Base-by-base conservation (phyloP, 805 yeast species). In the Suhomyces prunicola region DNA sequence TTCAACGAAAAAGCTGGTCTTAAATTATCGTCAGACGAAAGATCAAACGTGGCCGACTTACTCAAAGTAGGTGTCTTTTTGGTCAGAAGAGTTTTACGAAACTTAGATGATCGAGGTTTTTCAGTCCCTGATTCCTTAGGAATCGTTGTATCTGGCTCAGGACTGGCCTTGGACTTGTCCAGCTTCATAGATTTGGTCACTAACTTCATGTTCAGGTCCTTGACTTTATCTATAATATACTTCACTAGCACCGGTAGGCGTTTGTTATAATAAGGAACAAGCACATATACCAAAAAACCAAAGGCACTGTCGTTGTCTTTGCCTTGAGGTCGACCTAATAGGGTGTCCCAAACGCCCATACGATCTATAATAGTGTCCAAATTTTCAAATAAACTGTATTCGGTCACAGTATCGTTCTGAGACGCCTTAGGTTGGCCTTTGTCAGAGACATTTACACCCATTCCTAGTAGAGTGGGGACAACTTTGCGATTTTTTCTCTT, bases 231-330 rank as follows among this genome's bases (percentile, higher is more conserved):
- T 5, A 81, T 68, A 22, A 82, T 66, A 54, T 74, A 77, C 47
- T 72, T 73, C 7, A 81, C 74, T 4, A 79, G 66, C 41, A 68
- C 59, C 0, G 87, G 87, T 4, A 81, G 64, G 54, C 69, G 76
- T 52, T 75, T 76, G 48, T 72, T 78, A 60, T 72, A 84, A 63
- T 77, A 81, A 0, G 87, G 87, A 1, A 83, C 72, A 2, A 84
- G 54, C 7, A 83, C 81, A 55, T 77, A 78, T 3, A 77, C 81
- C 39, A 81, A 64, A 59, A 81, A 83, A 4, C 82, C 84, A 17
- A 65, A 57, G 0, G 78, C 68, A 12, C 78, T 73, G 45, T 77
- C 80, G 42, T 68, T 70, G 27, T 65, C 63, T 6, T 60, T 55
- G 10, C 59, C 64, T 10, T 63, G 57, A 0, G 64, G 55, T 8